Base-by-base conservation (phyloP, 495 filamentous ascomycete genomes). In the Evernia prunastri region DNA sequence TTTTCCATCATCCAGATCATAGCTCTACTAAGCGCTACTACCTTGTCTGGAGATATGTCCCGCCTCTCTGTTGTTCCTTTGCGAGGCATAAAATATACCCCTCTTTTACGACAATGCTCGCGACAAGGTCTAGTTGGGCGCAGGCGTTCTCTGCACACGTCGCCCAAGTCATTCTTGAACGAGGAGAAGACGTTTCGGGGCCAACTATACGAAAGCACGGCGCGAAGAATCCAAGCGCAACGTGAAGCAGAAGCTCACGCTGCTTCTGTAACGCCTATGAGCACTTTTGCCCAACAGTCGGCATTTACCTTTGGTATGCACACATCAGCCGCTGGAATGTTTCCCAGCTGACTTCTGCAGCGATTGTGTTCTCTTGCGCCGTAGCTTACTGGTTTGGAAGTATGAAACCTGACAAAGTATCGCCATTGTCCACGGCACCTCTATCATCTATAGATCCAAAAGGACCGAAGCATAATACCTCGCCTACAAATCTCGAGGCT, bases 151-250 rank as follows among this genome's bases (percentile, higher is more conserved):
- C 43, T 69, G 5, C 58, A 62, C 29, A 47, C n/a, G 7, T 60
- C 63, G 31, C 47, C 57, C 13, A 37, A 47, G 36, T 58, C 45
- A 9, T 56, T 62, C 17, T 70, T 72, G 58, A 69, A 72, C 58
- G 63, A 69, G 54, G 72, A 75, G 64, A 70, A 76, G 31, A 83
- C 84, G 5, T 97, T 98, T 79, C 85, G 89, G 67, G 88, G 86
- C 23, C 94, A 98, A 78, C 77, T 98, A 63, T 92, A 90, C 63
- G 85, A 94, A 69, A 95, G 89, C 68, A 93, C 92, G 39, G 79
- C 84, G 60, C 78, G 86, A 68, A 86, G 94, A 15, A 75, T 97
- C 61, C 80, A 87, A 70, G 79, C 86, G 31, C 92, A 98, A 73
- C 80, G 82, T 51, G 83, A 80, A 17, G 86, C 92, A 67, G 84